phyloP scores from a whole-genome alignment of 2,329 filamentous ascomycete species.

The Passalora sequoiae region DNA sequence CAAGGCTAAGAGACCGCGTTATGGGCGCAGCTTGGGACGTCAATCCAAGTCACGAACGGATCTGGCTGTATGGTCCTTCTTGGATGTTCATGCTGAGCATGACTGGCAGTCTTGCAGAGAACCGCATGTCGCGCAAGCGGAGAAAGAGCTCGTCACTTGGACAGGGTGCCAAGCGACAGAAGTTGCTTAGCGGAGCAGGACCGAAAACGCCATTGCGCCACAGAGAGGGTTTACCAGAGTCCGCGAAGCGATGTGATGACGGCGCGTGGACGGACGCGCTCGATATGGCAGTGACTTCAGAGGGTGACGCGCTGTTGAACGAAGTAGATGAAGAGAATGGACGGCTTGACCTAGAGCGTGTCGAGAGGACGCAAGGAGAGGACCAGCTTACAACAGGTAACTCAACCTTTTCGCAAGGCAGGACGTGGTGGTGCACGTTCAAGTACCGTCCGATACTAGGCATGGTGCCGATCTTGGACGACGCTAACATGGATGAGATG shows the following conservation, averaged over 20 bases:
- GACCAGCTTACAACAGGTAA: constrained; percentile 11
- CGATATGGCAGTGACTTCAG: constrained; percentile 35
- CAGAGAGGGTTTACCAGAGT: constrained; percentile 31
- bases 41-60: constrained; percentile 47
- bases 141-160: constrained; percentile 26
- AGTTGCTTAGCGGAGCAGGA: constrained; percentile 52
- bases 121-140: constrained; percentile 13
- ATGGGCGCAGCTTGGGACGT: constrained; percentile 84
- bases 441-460: constrained; percentile 94
- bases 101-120: constrained; percentile 55
- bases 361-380: constrained; percentile 14
- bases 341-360: constrained; percentile 12
- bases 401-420: constrained; percentile 17
- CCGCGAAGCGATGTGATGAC: constrained; percentile 25
- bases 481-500: constrained; percentile 32
- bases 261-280: constrained; percentile 26
- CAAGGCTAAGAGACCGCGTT: constrained; percentile 68
- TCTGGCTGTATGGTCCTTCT: constrained; percentile 81
- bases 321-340: constrained; percentile 29
- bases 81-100: constrained; percentile 94
- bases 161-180: constrained; percentile 33
- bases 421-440: constrained; percentile 70
- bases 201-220: constrained; percentile 41
- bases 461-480: constrained; percentile 51
- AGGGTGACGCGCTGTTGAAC: constrained; percentile 37